Base-by-base conservation (phyloP, 441 rosid genomes). In the Populus hybrid region DNA sequence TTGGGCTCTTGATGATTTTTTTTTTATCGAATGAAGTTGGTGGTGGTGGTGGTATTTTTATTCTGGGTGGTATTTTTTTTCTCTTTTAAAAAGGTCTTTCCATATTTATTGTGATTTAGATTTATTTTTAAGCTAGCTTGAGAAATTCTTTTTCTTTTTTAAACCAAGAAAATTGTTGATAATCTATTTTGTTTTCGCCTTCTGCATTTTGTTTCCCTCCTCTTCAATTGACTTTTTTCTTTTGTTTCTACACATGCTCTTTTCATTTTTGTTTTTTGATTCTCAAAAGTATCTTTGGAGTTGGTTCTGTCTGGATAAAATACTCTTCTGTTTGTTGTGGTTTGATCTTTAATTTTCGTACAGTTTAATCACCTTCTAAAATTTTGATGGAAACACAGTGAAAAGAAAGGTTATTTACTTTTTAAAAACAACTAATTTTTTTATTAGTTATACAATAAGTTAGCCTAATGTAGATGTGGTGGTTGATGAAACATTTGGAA, bases 311-410 rank as follows among this genome's bases (percentile, higher is more conserved):
- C 28, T 21, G 26, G 23, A 23, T 9, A 23, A 23, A 23, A 63
- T 9, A 23, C n/a, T 6, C 7, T 38, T 29, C 66, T 21, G 20
- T 35, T 63, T 35, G 31, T 16, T 26, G 24, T 45, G 21, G 40
- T 35, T 9, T 79, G 75, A 75, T 79, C 75, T 50, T 21, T 35
- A 9, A 64, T 31, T n/a, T 42, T 31, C 72, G 56, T 72, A 28
- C 71, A 9, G 7, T 33, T 21, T 31, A 10, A 18, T 53, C 64
- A 40, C 33, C 6, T 59, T 3, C 69, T 4, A 10, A 63, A 31
- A 23, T 76, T 76, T 38, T 28, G 42, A 4, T 76, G 36, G 10
- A 64, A 11, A 66, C 21, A 31, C n/a, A 23, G 36, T 68, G 29
- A 36, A 75, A 53, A 53, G 16, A 69, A 40, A 23, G n/a, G 11